A percentile compares a stretch with the other conserved stretches of the same genome.
These are phyloP conservation scores for Candida pseudoglaebosa DNA, from an alignment of 805 yeast genomes.

Conservation along the genomic window DNA sequence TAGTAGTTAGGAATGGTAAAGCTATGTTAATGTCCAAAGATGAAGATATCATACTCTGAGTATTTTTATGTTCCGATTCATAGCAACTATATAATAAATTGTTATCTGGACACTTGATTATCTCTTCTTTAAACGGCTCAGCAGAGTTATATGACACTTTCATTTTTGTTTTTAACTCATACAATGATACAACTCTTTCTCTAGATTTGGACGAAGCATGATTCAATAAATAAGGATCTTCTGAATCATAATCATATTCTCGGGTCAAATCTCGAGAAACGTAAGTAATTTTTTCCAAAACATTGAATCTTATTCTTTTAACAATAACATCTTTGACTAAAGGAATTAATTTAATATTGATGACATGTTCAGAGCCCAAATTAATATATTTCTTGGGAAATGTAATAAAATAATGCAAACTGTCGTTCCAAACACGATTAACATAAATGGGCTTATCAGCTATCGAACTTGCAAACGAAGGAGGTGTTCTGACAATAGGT, in stretches of 20 bases:
- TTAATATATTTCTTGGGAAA: conserved; percentile 68
- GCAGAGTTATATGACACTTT: conserved; percentile 27
- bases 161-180: conserved; percentile 58
- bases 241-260: conserved; percentile 38
- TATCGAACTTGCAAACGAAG: conserved; percentile 52
- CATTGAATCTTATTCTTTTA: conserved; percentile 61
- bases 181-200: conserved; percentile 55
- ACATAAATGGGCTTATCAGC: conserved; percentile 74
- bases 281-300: conserved; percentile 64
- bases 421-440: conserved; percentile 69
- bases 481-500: conserved; percentile 53
- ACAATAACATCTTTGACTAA: conserved; percentile 56
- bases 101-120: conserved; percentile 54
- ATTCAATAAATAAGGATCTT: conserved; percentile 23
- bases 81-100: conserved; percentile 59
- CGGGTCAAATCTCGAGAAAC: conserved; percentile 49
- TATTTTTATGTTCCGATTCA: conserved; percentile 22
- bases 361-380: conserved; percentile 54
- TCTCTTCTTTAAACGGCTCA: conserved; percentile 57
- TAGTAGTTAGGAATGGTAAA: conserved; percentile 40
- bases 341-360: conserved; percentile 66
- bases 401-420: conserved; percentile 66
- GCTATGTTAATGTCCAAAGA: conserved; percentile 43
- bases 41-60: conserved; percentile 33
- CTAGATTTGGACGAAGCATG: conserved; percentile 18